phyloP scores from a whole-genome alignment of 1,284 basidiomycete species.

The Ceratobasidium sp. region DNA sequence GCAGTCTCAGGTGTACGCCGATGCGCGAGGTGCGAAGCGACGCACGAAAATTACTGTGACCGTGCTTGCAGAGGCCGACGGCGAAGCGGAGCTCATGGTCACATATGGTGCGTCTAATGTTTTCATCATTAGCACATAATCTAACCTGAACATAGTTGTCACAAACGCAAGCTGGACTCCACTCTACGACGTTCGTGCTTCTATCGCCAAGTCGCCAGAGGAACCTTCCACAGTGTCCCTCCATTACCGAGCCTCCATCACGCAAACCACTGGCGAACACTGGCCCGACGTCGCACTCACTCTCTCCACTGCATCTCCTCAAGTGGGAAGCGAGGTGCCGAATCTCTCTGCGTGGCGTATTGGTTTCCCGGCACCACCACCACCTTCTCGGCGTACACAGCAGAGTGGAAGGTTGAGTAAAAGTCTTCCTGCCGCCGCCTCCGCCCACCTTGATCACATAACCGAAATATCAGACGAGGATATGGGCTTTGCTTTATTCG shows the following conservation, averaged over 20 bases:
- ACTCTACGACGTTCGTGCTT: slow-evolving; percentile 50
- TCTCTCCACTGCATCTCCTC: slow-evolving; percentile 48
- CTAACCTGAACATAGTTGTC: slow-evolving; percentile 46
- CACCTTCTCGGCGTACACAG: too few species aligned
- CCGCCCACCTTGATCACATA: too few species aligned
- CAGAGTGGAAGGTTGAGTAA: too few species aligned
- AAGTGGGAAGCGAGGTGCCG: slow-evolving; percentile 47
- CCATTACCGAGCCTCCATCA: slow-evolving; percentile 50
- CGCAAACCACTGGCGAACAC: slow-evolving; percentile 48
- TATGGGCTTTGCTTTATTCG: too few species aligned
- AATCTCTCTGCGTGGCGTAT: slow-evolving; percentile 41
- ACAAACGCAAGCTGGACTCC: slow-evolving; percentile 49
- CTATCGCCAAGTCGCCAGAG: slow-evolving; percentile 51
- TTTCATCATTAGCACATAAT: slow-evolving; percentile 29
- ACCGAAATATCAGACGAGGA: too few species aligned
- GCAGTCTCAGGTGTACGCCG: slow-evolving; percentile 29
- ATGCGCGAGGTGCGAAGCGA: slow-evolving; percentile 42
- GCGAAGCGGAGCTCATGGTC: slow-evolving; percentile 41
- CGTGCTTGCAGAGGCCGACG: slow-evolving; percentile 44
- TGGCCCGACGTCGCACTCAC: slow-evolving; percentile 47
- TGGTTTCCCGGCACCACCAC: slow-evolving; percentile 6
- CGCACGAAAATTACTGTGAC: slow-evolving; percentile 45
- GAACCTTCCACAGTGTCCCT: slow-evolving; percentile 43
- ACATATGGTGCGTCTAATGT: slow-evolving; percentile 45
- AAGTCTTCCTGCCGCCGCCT: too few species aligned